Evolutionary conservation across 192 early-diverging fungal species (phyloP).

Genomic region (Linnemannia exigua): DNA sequence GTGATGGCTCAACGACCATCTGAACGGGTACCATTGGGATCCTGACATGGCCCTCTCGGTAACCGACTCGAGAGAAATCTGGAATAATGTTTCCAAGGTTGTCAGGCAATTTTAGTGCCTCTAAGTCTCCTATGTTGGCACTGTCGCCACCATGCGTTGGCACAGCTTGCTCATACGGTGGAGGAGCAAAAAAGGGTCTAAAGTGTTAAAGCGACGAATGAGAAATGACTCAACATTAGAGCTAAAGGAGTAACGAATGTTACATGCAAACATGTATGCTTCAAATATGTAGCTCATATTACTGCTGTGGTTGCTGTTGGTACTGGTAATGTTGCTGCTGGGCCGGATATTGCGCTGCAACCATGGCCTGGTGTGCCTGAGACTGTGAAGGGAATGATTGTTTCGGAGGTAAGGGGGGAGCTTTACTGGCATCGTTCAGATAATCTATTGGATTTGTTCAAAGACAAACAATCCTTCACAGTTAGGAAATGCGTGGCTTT

Average conservation of each 20-base stretch:
- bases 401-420: constrained; percentile 24
- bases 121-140: constrained; percentile 14
- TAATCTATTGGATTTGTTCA: constrained; percentile 16
- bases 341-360: constrained; percentile 35
- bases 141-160: neutral
- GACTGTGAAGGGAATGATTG: constrained; percentile 48
- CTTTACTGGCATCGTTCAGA: constrained; percentile 17
- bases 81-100: constrained; percentile 26
- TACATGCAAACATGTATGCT: too few species aligned
- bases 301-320: neutral
- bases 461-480: neutral
- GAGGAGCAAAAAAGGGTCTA: constrained; percentile 24
- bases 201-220: neutral
- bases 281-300: neutral
- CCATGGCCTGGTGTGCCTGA: constrained; percentile 35
- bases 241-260: too few species aligned
- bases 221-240: neutral
- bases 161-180: constrained; percentile 2
- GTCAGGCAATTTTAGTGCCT: constrained; percentile 29
- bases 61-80: constrained; percentile 49
- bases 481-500: neutral
- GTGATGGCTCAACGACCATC: constrained; percentile 40
- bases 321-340: constrained; percentile 2
- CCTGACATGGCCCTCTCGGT: constrained; percentile 47
- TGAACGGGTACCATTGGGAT: constrained; percentile 42